phyloP scores from a whole-genome alignment of 208 protist genomes.

The Willaertia magna region DNA sequence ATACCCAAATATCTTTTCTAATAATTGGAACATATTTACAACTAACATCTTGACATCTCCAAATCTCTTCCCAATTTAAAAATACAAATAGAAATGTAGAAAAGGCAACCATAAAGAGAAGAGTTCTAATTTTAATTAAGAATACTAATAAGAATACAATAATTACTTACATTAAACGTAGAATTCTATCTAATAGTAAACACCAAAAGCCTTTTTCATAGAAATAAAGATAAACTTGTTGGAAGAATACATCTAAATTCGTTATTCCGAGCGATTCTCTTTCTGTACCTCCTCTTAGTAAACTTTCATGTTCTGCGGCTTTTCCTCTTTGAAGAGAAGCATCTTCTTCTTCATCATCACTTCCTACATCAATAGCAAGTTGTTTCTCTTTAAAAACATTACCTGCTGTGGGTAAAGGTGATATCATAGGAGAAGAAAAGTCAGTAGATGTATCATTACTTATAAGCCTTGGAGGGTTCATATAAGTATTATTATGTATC shows the following conservation, averaged over 20 bases:
- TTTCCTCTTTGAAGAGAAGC: background rate
- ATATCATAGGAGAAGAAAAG: too few relatives aligned
- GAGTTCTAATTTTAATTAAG: constrained; percentile 13
- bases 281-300: background rate
- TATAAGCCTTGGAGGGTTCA: too few relatives aligned
- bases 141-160: background rate
- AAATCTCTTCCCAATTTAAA: constrained; percentile 27
- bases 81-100: constrained; percentile 30
- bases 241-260: constrained; percentile 29
- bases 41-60: background rate
- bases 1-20: background rate
- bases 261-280: background rate
- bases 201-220: constrained; percentile 33
- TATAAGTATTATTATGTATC: too few relatives aligned
- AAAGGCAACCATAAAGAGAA: constrained; percentile 32
- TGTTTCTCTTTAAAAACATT: too few relatives aligned
- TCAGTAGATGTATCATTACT: too few relatives aligned
- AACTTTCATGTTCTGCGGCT: background rate
- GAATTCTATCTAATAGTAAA: constrained; percentile 17
- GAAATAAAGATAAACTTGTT: constrained; percentile 32
- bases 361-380: background rate
- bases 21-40: background rate
- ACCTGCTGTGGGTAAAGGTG: too few relatives aligned
- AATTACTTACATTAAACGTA: constrained; percentile 25
- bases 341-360: background rate